These are phyloP conservation scores for Boletus insuetus DNA, from an alignment of 768 basidiomycete species.

Conservation along the genomic window DNA sequence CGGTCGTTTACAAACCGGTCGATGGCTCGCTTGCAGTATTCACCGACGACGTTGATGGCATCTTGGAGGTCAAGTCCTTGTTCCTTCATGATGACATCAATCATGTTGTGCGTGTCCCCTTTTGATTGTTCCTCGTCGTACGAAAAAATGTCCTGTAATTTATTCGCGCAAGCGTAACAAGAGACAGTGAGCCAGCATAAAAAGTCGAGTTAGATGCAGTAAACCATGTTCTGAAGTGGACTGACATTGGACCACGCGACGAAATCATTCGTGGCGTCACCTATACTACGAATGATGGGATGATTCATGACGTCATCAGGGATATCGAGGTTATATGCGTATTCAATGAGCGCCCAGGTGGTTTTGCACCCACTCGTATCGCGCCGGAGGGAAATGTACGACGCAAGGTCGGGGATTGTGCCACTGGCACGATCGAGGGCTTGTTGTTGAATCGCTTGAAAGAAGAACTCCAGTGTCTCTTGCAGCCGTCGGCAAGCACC, in stretches of 20 bases:
- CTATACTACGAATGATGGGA: slow-evolving; percentile 60
- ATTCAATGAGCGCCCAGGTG: slow-evolving; percentile 81
- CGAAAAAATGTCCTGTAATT: slow-evolving; percentile 74
- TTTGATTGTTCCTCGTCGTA: slow-evolving; percentile 82
- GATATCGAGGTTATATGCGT: slow-evolving; percentile 72
- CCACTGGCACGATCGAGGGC: slow-evolving; percentile 60
- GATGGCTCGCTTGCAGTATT: slow-evolving; percentile 69
- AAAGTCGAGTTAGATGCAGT: neutral
- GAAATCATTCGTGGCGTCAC: slow-evolving; percentile 76
- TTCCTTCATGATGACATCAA: slow-evolving; percentile 73
- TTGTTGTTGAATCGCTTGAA: slow-evolving; percentile 75
- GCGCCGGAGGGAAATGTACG: slow-evolving; percentile 76
- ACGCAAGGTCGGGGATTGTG: slow-evolving; percentile 72
- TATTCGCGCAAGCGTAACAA: no score
- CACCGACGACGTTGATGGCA: slow-evolving; percentile 74
- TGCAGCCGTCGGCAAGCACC: slow-evolving; percentile 73
- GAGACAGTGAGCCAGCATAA: neutral
- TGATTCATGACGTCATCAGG: slow-evolving; percentile 83
- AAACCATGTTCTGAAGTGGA: slow-evolving; percentile 1
- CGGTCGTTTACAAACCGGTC: slow-evolving; percentile 58
- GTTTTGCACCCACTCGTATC: slow-evolving; percentile 84
- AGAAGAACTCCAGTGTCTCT: slow-evolving; percentile 77
- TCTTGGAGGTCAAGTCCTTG: slow-evolving; percentile 66
- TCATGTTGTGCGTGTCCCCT: slow-evolving; percentile 84
- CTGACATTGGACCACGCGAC: slow-evolving; percentile 86